These are phyloP conservation scores for Ascochyta rabiei DNA, from an alignment of 2,329 filamentous ascomycete species.

Conservation along the genomic window DNA sequence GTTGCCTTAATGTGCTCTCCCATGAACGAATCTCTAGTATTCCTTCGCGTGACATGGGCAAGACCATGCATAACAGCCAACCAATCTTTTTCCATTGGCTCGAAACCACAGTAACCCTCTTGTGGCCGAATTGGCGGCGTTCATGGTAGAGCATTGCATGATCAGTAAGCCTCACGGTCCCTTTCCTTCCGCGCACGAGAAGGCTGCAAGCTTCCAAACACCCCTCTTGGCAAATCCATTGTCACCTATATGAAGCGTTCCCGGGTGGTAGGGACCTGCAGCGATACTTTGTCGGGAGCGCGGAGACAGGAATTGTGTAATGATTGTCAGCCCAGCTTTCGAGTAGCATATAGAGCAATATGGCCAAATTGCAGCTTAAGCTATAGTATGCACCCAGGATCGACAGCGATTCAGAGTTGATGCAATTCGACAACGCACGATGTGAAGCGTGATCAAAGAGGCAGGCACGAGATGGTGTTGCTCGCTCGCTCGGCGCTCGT, in stretches of 20 bases:
- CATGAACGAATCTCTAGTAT: too few species aligned
- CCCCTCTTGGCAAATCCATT: not conserved
- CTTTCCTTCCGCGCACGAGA: not conserved
- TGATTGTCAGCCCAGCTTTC: not conserved
- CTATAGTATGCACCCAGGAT: not conserved
- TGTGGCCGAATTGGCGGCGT: too few species aligned
- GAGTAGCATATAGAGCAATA: not conserved
- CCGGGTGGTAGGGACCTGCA: not conserved
- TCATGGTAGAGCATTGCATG: too few species aligned
- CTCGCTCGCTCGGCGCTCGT: slow-evolving; percentile 16
- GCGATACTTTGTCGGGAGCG: not conserved
- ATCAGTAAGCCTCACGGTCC: not conserved
- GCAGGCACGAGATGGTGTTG: too few species aligned
- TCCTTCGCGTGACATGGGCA: too few species aligned
- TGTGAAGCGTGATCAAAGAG: not conserved
- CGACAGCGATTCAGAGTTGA: not conserved
- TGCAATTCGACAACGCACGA: not conserved
- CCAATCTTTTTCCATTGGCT: too few species aligned
- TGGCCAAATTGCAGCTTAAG: not conserved
- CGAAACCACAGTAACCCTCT: too few species aligned
- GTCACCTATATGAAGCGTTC: not conserved
- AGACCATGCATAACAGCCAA: too few species aligned
- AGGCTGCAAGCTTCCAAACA: not conserved
- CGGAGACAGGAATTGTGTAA: not conserved
- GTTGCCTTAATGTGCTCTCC: not conserved